Percentiles rank a stretch among this genome's conserved stretches.
These are phyloP conservation scores for Akanthomyces uredinophilus DNA, from an alignment of 2,329 filamentous ascomycete genomes.

Conservation along the genomic window DNA sequence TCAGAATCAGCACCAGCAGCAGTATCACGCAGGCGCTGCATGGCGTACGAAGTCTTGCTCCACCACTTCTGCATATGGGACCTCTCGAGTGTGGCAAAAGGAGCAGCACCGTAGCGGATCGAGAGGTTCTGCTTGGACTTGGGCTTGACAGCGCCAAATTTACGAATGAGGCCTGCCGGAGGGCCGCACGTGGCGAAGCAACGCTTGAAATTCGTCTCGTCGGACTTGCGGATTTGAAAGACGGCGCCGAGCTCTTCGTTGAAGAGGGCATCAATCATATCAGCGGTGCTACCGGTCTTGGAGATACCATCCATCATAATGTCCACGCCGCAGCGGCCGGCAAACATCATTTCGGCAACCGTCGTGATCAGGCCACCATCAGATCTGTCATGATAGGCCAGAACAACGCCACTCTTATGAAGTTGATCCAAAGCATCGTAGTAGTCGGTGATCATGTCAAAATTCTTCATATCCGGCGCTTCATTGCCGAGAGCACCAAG, in stretches of 20 bases:
- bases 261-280: slow-evolving; percentile 76
- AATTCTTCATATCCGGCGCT: slow-evolving; percentile 78
- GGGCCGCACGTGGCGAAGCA: slow-evolving; percentile 90
- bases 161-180: slow-evolving; percentile 73
- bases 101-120: slow-evolving; percentile 64
- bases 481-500: slow-evolving; percentile 82
- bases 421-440: slow-evolving; percentile 75
- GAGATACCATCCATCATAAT: slow-evolving; percentile 73
- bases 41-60: slow-evolving; percentile 81
- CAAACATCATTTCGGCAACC: slow-evolving; percentile 96
- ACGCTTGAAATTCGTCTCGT: slow-evolving; percentile 79
- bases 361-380: slow-evolving; percentile 91
- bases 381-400: slow-evolving; percentile 92
- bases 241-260: slow-evolving; percentile 94
- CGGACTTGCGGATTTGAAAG: slow-evolving; percentile 84
- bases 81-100: slow-evolving; percentile 65
- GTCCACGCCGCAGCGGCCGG: slow-evolving; percentile 82
- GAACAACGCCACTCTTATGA: slow-evolving; percentile 58
- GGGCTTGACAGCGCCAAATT: slow-evolving; percentile 71
- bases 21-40: slow-evolving; percentile 89
- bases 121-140: slow-evolving; percentile 68
- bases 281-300: slow-evolving; percentile 55
- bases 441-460: slow-evolving; percentile 78
- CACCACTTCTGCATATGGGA: slow-evolving; percentile 78
- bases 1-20: slow-evolving; percentile 81